Conservation (phyloP, 1,284 basidiomycete genomes). For the Ganoderma sinense region DNA sequence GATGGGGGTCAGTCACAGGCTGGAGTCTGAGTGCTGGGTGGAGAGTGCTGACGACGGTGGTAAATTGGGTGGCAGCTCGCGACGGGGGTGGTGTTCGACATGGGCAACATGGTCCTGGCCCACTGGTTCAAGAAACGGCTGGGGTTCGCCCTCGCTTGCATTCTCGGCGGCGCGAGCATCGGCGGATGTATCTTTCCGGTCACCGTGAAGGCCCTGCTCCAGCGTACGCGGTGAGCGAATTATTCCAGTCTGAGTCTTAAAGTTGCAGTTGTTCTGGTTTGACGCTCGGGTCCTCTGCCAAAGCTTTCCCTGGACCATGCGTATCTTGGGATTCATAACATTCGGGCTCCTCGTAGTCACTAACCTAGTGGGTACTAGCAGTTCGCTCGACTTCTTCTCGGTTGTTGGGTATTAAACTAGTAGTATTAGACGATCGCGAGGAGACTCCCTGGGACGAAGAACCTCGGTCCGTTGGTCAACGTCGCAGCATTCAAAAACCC, state of each 20-base stretch:
- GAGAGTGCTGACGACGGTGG: too few relatives aligned
- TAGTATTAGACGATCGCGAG: background rate
- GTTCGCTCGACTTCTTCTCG: too few relatives aligned
- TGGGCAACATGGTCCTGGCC: conserved; percentile 7
- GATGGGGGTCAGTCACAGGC: background rate
- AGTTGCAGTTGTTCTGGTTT: too few relatives aligned
- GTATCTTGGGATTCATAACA: too few relatives aligned
- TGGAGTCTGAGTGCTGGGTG: background rate
- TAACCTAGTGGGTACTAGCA: too few relatives aligned
- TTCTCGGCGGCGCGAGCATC: conserved; percentile 46
- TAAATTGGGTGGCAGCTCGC: background rate
- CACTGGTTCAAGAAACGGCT: conserved; percentile 56
- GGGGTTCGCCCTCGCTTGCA: conserved; percentile 47
- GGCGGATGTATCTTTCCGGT: conserved; percentile 55
- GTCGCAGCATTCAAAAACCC: too few relatives aligned
- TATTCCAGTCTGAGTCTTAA: background rate
- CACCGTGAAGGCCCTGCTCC: conserved; percentile 45
- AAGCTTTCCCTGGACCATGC: too few relatives aligned
- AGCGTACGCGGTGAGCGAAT: conserved; percentile 38
- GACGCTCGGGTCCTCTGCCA: background rate
- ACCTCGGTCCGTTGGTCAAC: too few relatives aligned
- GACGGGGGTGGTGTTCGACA: background rate
- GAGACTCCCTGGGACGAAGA: too few relatives aligned
- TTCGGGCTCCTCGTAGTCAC: too few relatives aligned
- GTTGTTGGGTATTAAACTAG: too few relatives aligned